Conservation (phyloP, 192 early-diverging fungal genomes). For the Podila minutissima region DNA sequence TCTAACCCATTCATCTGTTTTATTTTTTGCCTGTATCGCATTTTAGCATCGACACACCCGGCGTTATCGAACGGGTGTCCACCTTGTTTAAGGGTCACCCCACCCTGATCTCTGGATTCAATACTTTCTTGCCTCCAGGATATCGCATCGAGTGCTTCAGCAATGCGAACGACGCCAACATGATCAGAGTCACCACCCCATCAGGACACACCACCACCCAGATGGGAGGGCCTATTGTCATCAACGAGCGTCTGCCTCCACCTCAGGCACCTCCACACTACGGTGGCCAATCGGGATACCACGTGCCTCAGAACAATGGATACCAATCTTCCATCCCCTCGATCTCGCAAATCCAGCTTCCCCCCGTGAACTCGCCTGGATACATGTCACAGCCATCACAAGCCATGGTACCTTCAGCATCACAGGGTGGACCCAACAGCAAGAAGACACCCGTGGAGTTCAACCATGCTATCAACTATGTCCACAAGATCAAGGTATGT, state of each 20-base stretch:
- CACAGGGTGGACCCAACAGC: conserved; percentile 46
- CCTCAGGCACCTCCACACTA: conserved; percentile 32
- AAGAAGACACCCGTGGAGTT: conserved; percentile 91
- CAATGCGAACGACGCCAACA: conserved; percentile 76
- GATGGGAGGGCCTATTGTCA: conserved; percentile 54
- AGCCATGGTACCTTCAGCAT: conserved; percentile 24
- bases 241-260: conserved; percentile 33
- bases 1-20: neutral
- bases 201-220: conserved; percentile 69
- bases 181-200: conserved; percentile 92
- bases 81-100: conserved; percentile 93
- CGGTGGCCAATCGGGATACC: conserved; percentile 41
- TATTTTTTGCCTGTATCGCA: neutral
- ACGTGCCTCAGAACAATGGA: conserved; percentile 43
- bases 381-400: conserved; percentile 34
- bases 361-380: conserved; percentile 33
- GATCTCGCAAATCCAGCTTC: conserved; percentile 33
- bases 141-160: conserved; percentile 93
- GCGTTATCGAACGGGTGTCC: conserved; percentile 97
- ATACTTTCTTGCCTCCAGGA: conserved; percentile 98
- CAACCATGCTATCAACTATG: conserved; percentile 98
- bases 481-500: conserved; percentile 97
- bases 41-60: conserved; percentile 90
- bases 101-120: conserved; percentile 94
- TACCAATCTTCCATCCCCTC: conserved; percentile 52